Percentiles rank a stretch among this genome's conserved stretches.
These are phyloP conservation scores for Tolypocladium pustulatum DNA, from an alignment of 2,329 filamentous ascomycete genomes.

Conservation along the genomic window DNA sequence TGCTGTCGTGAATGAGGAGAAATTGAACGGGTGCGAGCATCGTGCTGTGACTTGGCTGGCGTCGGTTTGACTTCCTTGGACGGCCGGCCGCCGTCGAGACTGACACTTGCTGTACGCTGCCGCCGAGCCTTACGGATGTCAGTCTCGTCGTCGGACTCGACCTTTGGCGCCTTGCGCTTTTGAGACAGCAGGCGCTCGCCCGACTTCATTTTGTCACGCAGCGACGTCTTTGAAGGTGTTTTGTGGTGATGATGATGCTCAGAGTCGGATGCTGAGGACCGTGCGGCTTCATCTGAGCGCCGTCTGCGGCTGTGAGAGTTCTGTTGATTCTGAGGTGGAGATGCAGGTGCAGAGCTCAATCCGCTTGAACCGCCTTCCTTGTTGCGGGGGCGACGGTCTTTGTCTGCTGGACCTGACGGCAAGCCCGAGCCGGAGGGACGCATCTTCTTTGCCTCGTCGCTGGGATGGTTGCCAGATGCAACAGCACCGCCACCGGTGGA, in stretches of 20 bases:
- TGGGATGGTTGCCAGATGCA: constrained; percentile 21
- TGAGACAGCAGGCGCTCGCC: constrained; percentile 35
- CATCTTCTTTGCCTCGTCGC: constrained; percentile 37
- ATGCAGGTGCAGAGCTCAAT: constrained; percentile 48
- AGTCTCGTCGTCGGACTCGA: constrained; percentile 47
- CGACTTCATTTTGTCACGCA: constrained; percentile 37
- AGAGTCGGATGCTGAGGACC: constrained; percentile 44
- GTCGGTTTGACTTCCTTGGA: constrained; percentile 22
- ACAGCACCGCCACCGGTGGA: constrained; percentile 6
- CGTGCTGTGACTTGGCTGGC: constrained; percentile 20
- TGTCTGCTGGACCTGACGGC: constrained; percentile 20
- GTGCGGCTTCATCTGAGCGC: constrained; percentile 27
- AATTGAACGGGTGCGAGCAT: constrained; percentile 33
- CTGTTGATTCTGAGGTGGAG: constrained; percentile 29
- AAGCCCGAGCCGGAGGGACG: constrained; percentile 22
- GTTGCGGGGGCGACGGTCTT: constrained; percentile 25
- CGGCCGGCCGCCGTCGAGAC: constrained; percentile 22
- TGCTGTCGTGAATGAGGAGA: constrained; percentile 51
- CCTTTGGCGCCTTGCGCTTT: constrained; percentile 43
- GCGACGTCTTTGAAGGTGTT: constrained; percentile 29
- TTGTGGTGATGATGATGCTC: constrained; percentile 38
- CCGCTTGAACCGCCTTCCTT: constrained; percentile 44
- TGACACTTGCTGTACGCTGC: constrained; percentile 36
- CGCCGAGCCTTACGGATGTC: constrained; percentile 44
- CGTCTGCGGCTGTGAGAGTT: constrained; percentile 21